Conservation (phyloP, 805 yeast genomes). For the Ogataea trehaloabstinens region DNA sequence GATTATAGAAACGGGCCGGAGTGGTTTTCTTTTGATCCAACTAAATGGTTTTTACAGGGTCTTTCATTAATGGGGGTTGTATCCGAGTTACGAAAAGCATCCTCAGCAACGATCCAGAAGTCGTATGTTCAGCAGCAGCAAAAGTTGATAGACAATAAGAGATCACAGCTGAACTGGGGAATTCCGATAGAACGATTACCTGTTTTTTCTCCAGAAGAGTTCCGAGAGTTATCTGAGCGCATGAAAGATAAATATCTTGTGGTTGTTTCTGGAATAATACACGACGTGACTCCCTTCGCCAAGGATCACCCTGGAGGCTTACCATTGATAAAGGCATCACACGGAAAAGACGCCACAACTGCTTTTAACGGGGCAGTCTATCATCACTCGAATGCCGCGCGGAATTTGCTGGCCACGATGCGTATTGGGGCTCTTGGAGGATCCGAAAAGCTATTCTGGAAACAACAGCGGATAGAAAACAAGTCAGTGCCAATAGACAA, state of each 20-base stretch:
- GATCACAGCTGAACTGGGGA: constrained; percentile 88
- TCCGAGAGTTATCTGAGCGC: constrained; percentile 36
- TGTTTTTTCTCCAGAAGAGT: constrained; percentile 48
- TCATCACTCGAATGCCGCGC: constrained; percentile 90
- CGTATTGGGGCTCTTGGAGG: constrained; percentile 86
- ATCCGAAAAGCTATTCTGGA: constrained; percentile 80
- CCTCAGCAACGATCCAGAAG: constrained; percentile 62
- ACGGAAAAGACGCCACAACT: constrained; percentile 91
- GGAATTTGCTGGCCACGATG: constrained; percentile 88
- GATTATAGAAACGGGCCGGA: constrained; percentile 78
- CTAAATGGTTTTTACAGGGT: constrained; percentile 67
- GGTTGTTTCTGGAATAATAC: constrained; percentile 87
- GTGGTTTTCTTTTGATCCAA: constrained; percentile 81
- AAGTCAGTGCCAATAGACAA: constrained; percentile 57
- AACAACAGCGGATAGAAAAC: constrained; percentile 64
- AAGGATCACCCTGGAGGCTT: constrained; percentile 94
- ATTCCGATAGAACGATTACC: constrained; percentile 89
- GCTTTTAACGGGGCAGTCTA: constrained; percentile 96
- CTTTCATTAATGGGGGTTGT: constrained; percentile 57
- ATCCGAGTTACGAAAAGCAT: constrained; percentile 52
- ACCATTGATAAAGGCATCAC: constrained; percentile 71
- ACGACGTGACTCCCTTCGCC: constrained; percentile 88
- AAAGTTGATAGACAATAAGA: constrained; percentile 69
- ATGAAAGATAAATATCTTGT: constrained; percentile 50
- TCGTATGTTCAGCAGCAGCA: constrained; percentile 82